phyloP scores from a whole-genome alignment of 176 grass and related monocot species.

The Raddia guianensis region DNA sequence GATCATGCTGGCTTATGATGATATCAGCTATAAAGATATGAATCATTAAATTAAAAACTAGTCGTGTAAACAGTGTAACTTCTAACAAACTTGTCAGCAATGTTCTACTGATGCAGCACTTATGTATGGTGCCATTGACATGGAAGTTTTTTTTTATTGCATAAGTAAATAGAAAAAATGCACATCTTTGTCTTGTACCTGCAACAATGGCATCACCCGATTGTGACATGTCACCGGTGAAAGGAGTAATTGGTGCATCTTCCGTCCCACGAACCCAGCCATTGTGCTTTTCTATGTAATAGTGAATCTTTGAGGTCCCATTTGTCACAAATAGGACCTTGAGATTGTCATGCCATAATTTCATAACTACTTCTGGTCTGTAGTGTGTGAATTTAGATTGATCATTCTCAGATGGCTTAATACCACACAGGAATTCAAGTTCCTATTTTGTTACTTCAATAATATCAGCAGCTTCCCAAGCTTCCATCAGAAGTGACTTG shows the following conservation, averaged over 20 bases:
- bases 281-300: constrained; percentile 66
- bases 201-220: constrained; percentile 84
- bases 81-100: no score
- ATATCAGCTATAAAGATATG: background rate
- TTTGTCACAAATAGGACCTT: constrained; percentile 85
- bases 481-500: constrained; percentile 60
- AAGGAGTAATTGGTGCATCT: constrained; percentile 75
- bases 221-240: constrained; percentile 75
- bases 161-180: background rate
- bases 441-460: constrained; percentile 82
- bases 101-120: background rate
- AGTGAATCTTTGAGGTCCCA: constrained; percentile 83
- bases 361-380: constrained; percentile 55
- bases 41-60: background rate
- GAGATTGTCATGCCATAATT: constrained; percentile 75
- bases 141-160: background rate
- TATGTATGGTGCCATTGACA: background rate
- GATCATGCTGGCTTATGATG: constrained; percentile 10
- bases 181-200: constrained; percentile 47
- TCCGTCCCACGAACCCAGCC: constrained; percentile 72
- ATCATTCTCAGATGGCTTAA: constrained; percentile 47
- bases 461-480: constrained; percentile 71
- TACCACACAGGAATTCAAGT: constrained; percentile 72
- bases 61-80: no score
- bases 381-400: constrained; percentile 71